Evolutionary conservation across 345 rosid genomes (phyloP).

Genomic region (Cardiospermum halicacabum): DNA sequence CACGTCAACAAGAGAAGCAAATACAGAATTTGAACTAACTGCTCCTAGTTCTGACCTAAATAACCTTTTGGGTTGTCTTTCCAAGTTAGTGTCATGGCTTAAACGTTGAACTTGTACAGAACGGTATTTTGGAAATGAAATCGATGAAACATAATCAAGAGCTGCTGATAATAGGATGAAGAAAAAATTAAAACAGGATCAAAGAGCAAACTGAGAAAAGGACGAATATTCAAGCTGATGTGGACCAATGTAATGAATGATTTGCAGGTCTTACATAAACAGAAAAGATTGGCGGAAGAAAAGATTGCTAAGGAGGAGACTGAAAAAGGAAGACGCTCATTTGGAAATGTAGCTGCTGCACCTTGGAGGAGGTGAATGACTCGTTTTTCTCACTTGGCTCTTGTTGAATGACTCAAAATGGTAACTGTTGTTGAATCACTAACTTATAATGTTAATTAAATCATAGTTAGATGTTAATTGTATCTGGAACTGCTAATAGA

Average conservation of each 20-base stretch:
- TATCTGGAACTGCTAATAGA: too few relatives aligned
- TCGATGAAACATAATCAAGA: constrained; percentile 24
- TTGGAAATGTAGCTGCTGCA: too few relatives aligned
- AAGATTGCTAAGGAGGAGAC: constrained; percentile 14
- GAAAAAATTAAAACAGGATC: constrained; percentile 7
- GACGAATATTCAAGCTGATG: constrained; percentile 9
- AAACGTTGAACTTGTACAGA: constrained; percentile 17
- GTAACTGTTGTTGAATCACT: too few relatives aligned
- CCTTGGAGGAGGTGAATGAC: too few relatives aligned
- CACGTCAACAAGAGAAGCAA: too few relatives aligned
- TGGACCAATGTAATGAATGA: constrained; percentile 8
- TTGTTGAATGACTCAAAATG: too few relatives aligned
- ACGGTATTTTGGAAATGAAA: constrained; percentile 14
- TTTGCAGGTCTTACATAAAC: constrained; percentile 16
- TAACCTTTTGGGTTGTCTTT: constrained; percentile 18
- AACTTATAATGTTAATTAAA: too few relatives aligned
- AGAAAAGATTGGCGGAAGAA: constrained; percentile 7
- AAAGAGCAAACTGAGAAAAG: constrained; percentile 7
- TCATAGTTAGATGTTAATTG: too few relatives aligned
- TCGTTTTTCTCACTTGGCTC: too few relatives aligned
- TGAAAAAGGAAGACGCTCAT: not conserved
- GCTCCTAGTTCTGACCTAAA: constrained; percentile 9
- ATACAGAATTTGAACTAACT: constrained; percentile 16
- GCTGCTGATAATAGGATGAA: constrained; percentile 11
- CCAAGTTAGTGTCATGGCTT: constrained; percentile 31